These are phyloP conservation scores for Amaranthus hypochondriacus DNA, from an alignment of 148 eudicot species.

Conservation along the genomic window DNA sequence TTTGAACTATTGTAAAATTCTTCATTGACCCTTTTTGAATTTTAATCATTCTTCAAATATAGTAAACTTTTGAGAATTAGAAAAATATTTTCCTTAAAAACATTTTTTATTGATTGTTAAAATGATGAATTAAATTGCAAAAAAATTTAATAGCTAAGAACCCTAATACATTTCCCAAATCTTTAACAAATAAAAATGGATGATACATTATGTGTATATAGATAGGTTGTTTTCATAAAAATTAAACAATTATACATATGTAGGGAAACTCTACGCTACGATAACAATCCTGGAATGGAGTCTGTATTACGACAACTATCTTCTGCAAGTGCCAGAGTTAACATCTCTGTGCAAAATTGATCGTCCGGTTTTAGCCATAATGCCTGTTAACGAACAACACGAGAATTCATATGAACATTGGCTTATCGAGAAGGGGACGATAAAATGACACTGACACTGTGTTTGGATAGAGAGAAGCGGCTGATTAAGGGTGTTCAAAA, in stretches of 20 bases:
- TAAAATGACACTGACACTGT: neutral
- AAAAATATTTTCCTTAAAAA: no score
- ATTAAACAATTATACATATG: conserved; percentile 9
- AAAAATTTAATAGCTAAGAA: neutral
- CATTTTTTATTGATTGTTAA: no score
- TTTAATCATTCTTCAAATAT: no score
- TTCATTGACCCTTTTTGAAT: no score
- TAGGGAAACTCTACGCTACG: conserved; percentile 7
- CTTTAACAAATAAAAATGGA: neutral
- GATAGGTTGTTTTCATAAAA: neutral
- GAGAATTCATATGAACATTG: neutral
- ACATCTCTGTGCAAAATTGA: conserved; percentile 91
- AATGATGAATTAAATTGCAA: no score
- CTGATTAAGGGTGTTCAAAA: neutral
- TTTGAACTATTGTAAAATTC: no score
- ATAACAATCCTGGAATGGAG: conserved; percentile 29
- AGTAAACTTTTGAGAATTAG: no score
- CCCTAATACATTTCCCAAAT: neutral
- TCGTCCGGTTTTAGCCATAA: conserved; percentile 85
- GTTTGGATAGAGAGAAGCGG: neutral
- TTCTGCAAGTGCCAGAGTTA: conserved; percentile 66
- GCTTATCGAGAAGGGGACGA: neutral
- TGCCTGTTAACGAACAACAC: conserved; percentile 40
- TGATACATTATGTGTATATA: neutral
- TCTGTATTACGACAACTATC: conserved; percentile 45